These are phyloP conservation scores for Glomus cerebriforme DNA, from an alignment of 192 early-diverging fungal species.

Conservation along the genomic window DNA sequence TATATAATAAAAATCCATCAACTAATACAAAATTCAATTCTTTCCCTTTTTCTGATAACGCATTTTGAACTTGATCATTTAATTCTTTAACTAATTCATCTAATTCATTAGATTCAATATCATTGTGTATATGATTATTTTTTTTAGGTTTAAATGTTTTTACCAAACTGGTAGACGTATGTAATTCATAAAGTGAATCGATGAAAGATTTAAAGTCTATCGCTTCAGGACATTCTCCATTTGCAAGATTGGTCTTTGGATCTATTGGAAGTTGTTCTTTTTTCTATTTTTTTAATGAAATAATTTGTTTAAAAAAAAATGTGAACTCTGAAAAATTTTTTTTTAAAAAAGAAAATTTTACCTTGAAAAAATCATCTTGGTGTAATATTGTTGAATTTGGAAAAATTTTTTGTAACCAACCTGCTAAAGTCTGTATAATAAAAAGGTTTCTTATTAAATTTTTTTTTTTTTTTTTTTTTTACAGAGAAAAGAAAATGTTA, in stretches of 20 bases:
- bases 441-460: no score
- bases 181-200: slow-evolving; percentile 39
- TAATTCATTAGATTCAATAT: not conserved
- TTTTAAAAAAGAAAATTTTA: not conserved
- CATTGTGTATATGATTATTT: not conserved
- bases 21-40: slow-evolving; percentile 52
- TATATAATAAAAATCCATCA: slow-evolving; percentile 84
- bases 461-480: no score
- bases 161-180: slow-evolving; percentile 39
- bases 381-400: slow-evolving; percentile 63
- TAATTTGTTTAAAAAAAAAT: no score
- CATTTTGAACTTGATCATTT: not conserved
- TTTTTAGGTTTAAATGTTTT: slow-evolving; percentile 46
- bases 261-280: slow-evolving; percentile 67
- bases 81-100: not conserved
- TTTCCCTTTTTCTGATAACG: not conserved
- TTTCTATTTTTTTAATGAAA: slow-evolving; percentile 27
- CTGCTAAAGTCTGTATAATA: slow-evolving; percentile 53
- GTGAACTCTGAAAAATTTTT: no score
- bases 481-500: no score
- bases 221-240: slow-evolving; percentile 80
- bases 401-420: slow-evolving; percentile 57
- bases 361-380: slow-evolving; percentile 77
- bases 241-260: slow-evolving; percentile 51
- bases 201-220: slow-evolving; percentile 53